phyloP scores from a whole-genome alignment of 1,284 basidiomycete genomes.

The Moniliophthora roreri region DNA sequence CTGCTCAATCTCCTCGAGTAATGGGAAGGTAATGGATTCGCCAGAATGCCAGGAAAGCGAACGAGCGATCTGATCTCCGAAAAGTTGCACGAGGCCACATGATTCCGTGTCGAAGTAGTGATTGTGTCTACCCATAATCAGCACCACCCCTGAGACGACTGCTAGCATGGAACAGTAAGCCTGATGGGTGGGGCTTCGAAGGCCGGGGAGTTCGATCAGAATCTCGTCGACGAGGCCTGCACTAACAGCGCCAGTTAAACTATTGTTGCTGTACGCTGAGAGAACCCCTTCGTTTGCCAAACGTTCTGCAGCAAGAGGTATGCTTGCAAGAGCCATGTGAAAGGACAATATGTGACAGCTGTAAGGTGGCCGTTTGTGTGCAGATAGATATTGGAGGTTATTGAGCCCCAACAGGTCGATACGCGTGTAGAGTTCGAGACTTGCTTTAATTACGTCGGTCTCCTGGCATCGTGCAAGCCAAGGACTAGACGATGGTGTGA shows the following conservation, averaged over 20 bases:
- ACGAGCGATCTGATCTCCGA: conserved; percentile 76
- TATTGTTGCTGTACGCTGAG: conserved; percentile 81
- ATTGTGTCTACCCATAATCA: conserved; percentile 64
- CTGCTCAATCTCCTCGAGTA: conserved; percentile 81
- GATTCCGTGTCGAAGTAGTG: conserved; percentile 88
- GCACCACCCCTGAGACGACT: conserved; percentile 75
- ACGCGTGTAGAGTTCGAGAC: conserved; percentile 73
- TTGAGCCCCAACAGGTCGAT: conserved; percentile 70
- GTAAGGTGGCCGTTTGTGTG: conserved; percentile 67
- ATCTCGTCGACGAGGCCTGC: conserved; percentile 70
- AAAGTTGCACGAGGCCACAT: conserved; percentile 84
- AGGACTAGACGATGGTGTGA: conserved; percentile 60
- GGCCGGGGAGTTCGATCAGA: conserved; percentile 67
- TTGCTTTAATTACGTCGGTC: conserved; percentile 75
- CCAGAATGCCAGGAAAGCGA: conserved; percentile 81
- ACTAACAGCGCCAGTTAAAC: conserved; percentile 74
- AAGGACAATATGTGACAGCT: conserved; percentile 78
- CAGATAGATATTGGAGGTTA: conserved; percentile 58
- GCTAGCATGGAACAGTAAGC: conserved; percentile 87
- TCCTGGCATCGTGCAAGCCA: conserved; percentile 87
- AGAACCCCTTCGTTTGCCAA: conserved; percentile 85
- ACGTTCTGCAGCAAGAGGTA: conserved; percentile 78
- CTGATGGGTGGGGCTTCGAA: conserved; percentile 76
- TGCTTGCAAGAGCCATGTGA: conserved; percentile 83
- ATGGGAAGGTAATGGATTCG: conserved; percentile 67